Conservation (phyloP, 495 filamentous ascomycete genomes). For the Penicillium riverlandense region DNA sequence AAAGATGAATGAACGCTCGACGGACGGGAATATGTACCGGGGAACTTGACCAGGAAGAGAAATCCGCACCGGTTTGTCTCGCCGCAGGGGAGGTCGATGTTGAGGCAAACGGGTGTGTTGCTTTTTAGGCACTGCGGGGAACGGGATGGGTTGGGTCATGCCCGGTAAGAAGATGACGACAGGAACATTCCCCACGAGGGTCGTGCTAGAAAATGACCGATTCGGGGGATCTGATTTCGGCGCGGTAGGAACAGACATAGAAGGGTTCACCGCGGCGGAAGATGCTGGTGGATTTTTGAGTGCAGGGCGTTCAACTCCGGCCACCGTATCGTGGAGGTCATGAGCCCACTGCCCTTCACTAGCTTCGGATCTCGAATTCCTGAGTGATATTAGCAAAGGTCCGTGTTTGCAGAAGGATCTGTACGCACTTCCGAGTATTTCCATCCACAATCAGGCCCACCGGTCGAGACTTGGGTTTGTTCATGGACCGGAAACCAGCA, state of each 20-base stretch:
- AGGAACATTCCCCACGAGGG: slow-evolving; percentile 68
- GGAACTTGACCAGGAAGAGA: slow-evolving; percentile 73
- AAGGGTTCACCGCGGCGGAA: slow-evolving; percentile 12
- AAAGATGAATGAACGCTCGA: slow-evolving; percentile 93
- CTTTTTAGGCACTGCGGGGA: slow-evolving; percentile 66
- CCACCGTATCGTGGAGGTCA: slow-evolving; percentile 86
- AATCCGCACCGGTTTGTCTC: slow-evolving; percentile 94
- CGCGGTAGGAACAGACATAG: slow-evolving; percentile 33
- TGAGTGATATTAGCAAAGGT: slow-evolving; percentile 34
- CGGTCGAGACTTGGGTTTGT: slow-evolving; percentile 37
- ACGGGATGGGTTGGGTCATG: slow-evolving; percentile 63
- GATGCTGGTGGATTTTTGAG: slow-evolving; percentile 13
- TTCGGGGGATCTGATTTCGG: slow-evolving; percentile 47
- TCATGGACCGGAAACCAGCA: slow-evolving; percentile 39
- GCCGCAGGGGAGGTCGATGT: slow-evolving; percentile 86
- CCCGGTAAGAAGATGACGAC: slow-evolving; percentile 72
- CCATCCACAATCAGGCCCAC: slow-evolving; percentile 42
- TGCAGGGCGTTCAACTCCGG: slow-evolving; percentile 35
- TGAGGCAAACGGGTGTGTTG: slow-evolving; percentile 90
- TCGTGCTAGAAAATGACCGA: slow-evolving; percentile 60
- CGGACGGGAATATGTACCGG: slow-evolving; percentile 84
- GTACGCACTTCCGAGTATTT: slow-evolving; percentile 33
- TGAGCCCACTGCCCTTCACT: slow-evolving; percentile 85
- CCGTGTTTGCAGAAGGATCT: background rate
- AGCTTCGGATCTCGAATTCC: slow-evolving; percentile 65